Evolutionary conservation across 2,329 filamentous ascomycete genomes (phyloP), one percentile per base, ranked within the genome.

Genomic region (Fusarium succisae): DNA sequence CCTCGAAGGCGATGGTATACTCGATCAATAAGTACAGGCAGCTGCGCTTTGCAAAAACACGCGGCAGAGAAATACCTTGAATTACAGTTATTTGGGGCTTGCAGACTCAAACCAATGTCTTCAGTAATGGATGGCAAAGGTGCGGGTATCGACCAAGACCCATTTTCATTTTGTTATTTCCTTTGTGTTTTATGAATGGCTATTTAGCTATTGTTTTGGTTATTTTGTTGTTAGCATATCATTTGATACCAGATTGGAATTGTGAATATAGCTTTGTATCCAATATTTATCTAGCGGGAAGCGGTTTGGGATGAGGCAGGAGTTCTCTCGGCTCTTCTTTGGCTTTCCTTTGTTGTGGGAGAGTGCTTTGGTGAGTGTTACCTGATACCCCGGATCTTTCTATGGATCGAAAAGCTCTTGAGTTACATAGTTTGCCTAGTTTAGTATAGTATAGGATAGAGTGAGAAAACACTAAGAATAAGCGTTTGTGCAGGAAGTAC

Each of bases 171-270:
- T 50, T 37, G 64, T 58, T 20, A n/a, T 44, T 32, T 37, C 45
- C 20, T 69, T 45, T 53, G 35, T 70, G n/a, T 50, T 38, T 37
- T 44, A 58, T 32, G 56, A 51, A 62, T 57, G 51, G 47, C n/a
- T 13, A 15, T 14, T 20, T 48, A 45, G 50, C 41, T 61, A 28
- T 43, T 11, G 22, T 57, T 30, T 43, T 50, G 22, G 30, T 17
- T 38, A 24, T 54, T 70, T 55, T 74, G 47, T 63, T 28, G 37
- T 55, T 51, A 54, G 62, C n/a, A 63, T 30, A 32, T 45, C 39
- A 45, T 58, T 54, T 75, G 72, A 73, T 74, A 73, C 72, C 69
- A 74, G 66, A 74, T 73, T 74, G 72, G 61, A 73, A 69, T 73
- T 66, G 64, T 48, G 57, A 39, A 59, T 48, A 62, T 62, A 61